A percentile compares a stretch with the other conserved stretches of the same genome.
phyloP scores from a whole-genome alignment of 495 filamentous ascomycete species.

The Aspergillus olivimuriae region DNA sequence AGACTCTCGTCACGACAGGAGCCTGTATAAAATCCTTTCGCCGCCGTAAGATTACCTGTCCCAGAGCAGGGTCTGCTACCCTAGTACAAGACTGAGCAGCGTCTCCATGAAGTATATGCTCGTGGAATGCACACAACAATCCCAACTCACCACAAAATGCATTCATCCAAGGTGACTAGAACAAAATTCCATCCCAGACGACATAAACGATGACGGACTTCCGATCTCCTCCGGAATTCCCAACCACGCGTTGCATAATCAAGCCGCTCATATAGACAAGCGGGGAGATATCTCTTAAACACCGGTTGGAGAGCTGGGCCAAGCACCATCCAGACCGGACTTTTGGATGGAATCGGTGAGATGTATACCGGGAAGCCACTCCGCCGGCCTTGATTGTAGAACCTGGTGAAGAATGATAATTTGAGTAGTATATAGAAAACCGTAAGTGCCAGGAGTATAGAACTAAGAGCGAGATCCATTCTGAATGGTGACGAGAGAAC shows the following conservation, averaged over 20 bases:
- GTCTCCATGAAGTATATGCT: too few species aligned
- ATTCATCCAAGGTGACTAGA: slow-evolving; percentile 19
- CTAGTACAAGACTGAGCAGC: slow-evolving; percentile 1
- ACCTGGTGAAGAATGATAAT: too few species aligned
- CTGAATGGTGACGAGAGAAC: too few species aligned
- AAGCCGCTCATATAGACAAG: slow-evolving; percentile 11
- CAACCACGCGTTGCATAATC: slow-evolving; percentile 20
- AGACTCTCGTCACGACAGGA: slow-evolving; percentile 13
- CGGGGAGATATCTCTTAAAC: slow-evolving; percentile 17
- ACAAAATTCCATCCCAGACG: slow-evolving; percentile 18
- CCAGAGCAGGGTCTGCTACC: slow-evolving; percentile 16
- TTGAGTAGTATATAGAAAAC: too few species aligned
- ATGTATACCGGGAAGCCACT: slow-evolving; percentile 57
- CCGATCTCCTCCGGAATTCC: slow-evolving; percentile 19
- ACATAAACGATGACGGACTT: slow-evolving; percentile 10
- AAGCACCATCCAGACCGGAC: slow-evolving; percentile 17
- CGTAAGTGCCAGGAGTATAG: too few species aligned
- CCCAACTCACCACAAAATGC: slow-evolving; percentile 16
- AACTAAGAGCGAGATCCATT: too few species aligned
- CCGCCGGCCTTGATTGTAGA: slow-evolving; percentile 49
- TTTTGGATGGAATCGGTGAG: slow-evolving; percentile 43
- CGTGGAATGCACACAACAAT: background rate
- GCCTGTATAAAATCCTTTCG: slow-evolving; percentile 25
- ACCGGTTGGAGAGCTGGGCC: slow-evolving; percentile 12
- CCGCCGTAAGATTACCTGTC: slow-evolving; percentile 17